Base-by-base conservation (phyloP, 1,139 yeast species). In the Insectozyma bohioensis region DNA sequence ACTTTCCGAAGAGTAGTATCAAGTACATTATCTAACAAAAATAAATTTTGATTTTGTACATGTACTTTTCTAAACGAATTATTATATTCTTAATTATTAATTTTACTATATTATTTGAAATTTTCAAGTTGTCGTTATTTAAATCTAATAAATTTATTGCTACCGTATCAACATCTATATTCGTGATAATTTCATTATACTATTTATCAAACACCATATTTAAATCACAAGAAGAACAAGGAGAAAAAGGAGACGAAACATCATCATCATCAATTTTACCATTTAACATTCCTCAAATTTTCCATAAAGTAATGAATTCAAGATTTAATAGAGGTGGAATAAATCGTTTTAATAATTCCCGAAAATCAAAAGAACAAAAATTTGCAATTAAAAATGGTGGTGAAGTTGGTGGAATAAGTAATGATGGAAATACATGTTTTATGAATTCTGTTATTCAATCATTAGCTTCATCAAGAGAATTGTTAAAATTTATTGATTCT, bases 341-440 rank as follows among this genome's bases (percentile, higher is more conserved):
- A 16, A 22, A 35, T 26, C 38, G 53, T 22, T 43, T 47, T 23
- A 41, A 40, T n/a, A 27, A 39, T 7, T 18, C 34, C 4, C 46
- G 39, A 35, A 47, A 47, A 24, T 48, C 62, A 13, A 54, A 52
- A 30, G 65, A 62, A 37, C 49, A 51, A 23, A 53, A 52, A 26
- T 63, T 63, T 42, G 79, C 78, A 14, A 44, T 67, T 41, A 63
- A 63, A 31, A 67, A 67, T 42, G 92, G 92, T 40, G 90, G 90
- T 4, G 77, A 74, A 41, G 73, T 86, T 23, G 96, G 95, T 16
- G 97, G 97, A 1, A 67, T 88, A 26, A 73, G 78, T 41, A 88
- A 88, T 56, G 96, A 87, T 45, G 96, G 96, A 10, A 88, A 88
- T 51, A 86, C 95, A 0, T 88, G 97, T 55, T 88, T 88, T 49